phyloP scores from a whole-genome alignment of 2,329 filamentous ascomycete species.

The Colletotrichum lini region DNA sequence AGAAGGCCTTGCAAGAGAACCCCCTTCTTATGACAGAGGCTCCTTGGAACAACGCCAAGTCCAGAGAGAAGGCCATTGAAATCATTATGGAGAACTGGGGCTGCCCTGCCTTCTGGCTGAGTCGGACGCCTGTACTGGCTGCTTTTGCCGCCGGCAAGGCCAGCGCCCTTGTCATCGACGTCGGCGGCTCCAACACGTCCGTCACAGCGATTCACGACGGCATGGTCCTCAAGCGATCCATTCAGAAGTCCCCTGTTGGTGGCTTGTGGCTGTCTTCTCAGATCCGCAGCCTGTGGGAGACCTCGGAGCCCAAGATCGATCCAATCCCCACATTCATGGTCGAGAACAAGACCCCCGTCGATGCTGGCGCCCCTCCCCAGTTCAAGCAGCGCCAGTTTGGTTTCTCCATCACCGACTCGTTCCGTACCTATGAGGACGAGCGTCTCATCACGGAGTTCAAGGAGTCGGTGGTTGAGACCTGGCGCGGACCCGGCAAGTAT shows the following conservation, averaged over 20 bases:
- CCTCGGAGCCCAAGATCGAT: conserved; percentile 77
- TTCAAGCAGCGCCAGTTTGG: conserved; percentile 80
- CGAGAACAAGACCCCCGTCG: conserved; percentile 88
- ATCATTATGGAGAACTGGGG: conserved; percentile 98
- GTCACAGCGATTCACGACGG: conserved; percentile 95
- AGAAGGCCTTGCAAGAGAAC: conserved; percentile 89
- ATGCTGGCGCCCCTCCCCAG: conserved; percentile 85
- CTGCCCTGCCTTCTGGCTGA: conserved; percentile 93
- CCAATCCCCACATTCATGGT: conserved; percentile 90
- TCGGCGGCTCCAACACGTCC: conserved; percentile 89
- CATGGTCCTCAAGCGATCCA: conserved; percentile 91
- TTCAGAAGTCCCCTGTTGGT: conserved; percentile 87
- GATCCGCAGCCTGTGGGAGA: conserved; percentile 84
- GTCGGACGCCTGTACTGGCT: conserved; percentile 88
- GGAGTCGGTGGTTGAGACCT: conserved; percentile 95
- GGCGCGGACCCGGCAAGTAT: conserved; percentile 84
- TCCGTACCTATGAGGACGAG: conserved; percentile 89
- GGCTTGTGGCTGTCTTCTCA: conserved; percentile 93
- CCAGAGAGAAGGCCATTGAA: conserved; percentile 94
- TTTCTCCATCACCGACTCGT: conserved; percentile 75
- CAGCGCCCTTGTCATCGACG: conserved; percentile 91
- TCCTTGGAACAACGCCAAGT: conserved; percentile 90
- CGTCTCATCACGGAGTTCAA: conserved; percentile 96
- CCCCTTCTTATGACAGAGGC: conserved; percentile 95
- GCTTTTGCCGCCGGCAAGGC: conserved; percentile 95